These are phyloP conservation scores for Prunus salicina DNA, from an alignment of 306 rosid species.

Conservation along the genomic window DNA sequence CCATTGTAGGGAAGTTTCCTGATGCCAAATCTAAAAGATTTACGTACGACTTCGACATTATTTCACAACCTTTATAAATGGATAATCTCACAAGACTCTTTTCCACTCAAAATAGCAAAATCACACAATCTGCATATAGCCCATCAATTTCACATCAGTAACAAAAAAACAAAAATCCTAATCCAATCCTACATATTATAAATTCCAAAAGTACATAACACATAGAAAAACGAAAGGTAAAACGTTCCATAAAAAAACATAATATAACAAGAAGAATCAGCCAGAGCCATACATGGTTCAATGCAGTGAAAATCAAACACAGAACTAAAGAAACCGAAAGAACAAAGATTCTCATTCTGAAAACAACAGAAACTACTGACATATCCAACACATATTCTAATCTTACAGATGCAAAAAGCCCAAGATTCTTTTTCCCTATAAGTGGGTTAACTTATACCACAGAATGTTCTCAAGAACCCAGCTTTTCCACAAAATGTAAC, in stretches of 20 bases:
- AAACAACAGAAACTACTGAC: constrained; percentile 19
- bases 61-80: constrained; percentile 28
- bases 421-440: constrained; percentile 33
- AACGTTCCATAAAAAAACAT: background rate
- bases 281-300: constrained; percentile 4
- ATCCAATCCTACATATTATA: background rate
- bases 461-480: background rate
- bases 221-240: background rate
- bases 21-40: constrained; percentile 84
- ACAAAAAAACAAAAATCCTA: constrained; percentile 7
- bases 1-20: constrained; percentile 69
- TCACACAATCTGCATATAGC: constrained; percentile 14
- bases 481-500: background rate
- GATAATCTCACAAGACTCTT: constrained; percentile 28
- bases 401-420: constrained; percentile 41
- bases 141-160: constrained; percentile 2
- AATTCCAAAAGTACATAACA: constrained; percentile 17
- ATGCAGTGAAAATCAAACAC: constrained; percentile 23
- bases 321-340: background rate
- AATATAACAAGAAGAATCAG: background rate
- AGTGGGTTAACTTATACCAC: background rate
- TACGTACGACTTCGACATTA: constrained; percentile 74
- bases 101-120: constrained; percentile 22
- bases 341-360: constrained; percentile 3
- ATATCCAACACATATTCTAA: constrained; percentile 24